A percentile compares a stretch with the other conserved stretches of the same genome.
Evolutionary conservation across 2,329 filamentous ascomycete genomes (phyloP).

Genomic region (Emergomyces pasteurianus): DNA sequence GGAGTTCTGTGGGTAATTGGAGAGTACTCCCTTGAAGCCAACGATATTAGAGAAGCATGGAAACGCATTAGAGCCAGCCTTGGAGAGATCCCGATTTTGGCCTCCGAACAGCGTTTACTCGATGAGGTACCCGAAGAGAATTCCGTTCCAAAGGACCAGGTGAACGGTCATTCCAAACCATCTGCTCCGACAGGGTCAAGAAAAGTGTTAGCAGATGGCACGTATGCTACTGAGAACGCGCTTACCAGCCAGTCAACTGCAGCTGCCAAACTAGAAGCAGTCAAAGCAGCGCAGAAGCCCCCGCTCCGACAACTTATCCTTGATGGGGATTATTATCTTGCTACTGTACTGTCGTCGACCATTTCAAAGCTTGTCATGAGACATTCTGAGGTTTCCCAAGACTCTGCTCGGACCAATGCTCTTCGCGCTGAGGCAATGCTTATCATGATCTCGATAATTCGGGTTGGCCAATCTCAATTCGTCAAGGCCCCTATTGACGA

Average conservation of each 20-base stretch:
- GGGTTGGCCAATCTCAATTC: constrained; percentile 96
- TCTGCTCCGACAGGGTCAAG: constrained; percentile 70
- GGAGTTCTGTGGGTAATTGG: constrained; percentile 96
- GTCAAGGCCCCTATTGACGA: constrained; percentile 96
- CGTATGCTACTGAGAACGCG: constrained; percentile 92
- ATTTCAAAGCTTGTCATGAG: constrained; percentile 97
- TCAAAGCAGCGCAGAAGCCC: constrained; percentile 94
- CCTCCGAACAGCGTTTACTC: constrained; percentile 82
- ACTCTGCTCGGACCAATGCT: constrained; percentile 78
- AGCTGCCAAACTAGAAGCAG: constrained; percentile 83
- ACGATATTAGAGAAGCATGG: constrained; percentile 92
- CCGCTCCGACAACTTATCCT: constrained; percentile 89
- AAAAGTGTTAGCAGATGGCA: constrained; percentile 89
- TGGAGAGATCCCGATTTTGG: constrained; percentile 92
- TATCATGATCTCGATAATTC: constrained; percentile 98
- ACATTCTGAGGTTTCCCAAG: constrained; percentile 82
- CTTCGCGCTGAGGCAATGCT: constrained; percentile 95
- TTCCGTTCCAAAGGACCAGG: constrained; percentile 53
- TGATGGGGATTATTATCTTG: constrained; percentile 93
- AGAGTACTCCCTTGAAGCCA: constrained; percentile 89
- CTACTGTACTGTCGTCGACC: constrained; percentile 88
- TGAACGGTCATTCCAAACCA: constrained; percentile 68
- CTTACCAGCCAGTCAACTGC: constrained; percentile 85
- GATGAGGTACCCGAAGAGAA: constrained; percentile 67
- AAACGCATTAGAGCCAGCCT: constrained; percentile 87